Evolutionary conservation across 2,329 filamentous ascomycete genomes (phyloP), one percentile per base, ranked within the genome.

Genomic region (Golovinomyces cichoracearum): DNA sequence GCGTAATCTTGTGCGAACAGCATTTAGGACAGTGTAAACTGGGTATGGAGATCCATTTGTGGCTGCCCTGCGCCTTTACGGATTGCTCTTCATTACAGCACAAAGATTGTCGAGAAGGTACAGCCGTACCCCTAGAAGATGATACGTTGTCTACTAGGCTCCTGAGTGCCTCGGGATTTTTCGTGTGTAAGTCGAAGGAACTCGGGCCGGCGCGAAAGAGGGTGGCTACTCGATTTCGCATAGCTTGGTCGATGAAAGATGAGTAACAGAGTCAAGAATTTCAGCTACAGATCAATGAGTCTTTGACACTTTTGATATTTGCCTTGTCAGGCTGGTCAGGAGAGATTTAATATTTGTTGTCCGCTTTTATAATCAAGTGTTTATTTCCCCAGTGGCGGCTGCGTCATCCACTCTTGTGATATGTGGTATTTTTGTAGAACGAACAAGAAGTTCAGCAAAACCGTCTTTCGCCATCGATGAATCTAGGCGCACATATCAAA

Each of bases 21-120:
- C n/a, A 21, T 27, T 55, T 60, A 12, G 59, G 54, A 4, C 57
- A 52, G 33, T 55, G 51, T 40, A 55, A 50, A 12, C 49, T 50
- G 13, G 48, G 41, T 12, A 60, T 48, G 10, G 57, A 58, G 17
- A 60, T 53, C 27, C 57, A 50, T 51, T 60, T 60, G 50, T 57
- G 52, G 17, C 22, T 25, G n/a, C 57, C 56, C 2, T 49, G 54
- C 55, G 59, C 57, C 44, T 55, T 57, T 26, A 52, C 25, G 29
- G 50, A 51, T 38, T 45, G 44, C 13, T 56, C 54, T 7, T 53
- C 48, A 10, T 54, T 55, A 10, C 33, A 25, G 3, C 55, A 22
- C 2, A 55, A 56, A 31, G 5, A 27, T 15, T 33, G n/a, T 6
- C 21, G 25, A 31, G 23, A 13, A 31, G 27, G 27, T 5, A 54